Conservation (phyloP, 257 asterid species). For the Perilla frutescens region DNA sequence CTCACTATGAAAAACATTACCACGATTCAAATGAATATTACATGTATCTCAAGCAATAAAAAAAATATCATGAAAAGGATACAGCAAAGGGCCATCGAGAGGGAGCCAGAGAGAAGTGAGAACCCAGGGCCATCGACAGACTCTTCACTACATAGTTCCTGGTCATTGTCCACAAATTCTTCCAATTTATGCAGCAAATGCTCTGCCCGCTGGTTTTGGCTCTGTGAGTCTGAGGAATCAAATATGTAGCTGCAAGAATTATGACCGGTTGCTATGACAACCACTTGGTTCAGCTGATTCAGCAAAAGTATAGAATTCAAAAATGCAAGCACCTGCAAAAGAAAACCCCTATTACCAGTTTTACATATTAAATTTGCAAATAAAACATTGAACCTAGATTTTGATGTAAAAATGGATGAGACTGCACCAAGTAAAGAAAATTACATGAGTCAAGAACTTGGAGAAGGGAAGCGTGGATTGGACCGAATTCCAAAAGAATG, state of each 20-base stretch:
- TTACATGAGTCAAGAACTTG: constrained; percentile 81
- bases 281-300: constrained; percentile 86
- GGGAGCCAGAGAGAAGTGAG: constrained; percentile 90
- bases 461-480: constrained; percentile 64
- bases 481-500: constrained; percentile 81
- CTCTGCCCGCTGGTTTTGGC: constrained; percentile 69
- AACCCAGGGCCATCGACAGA: constrained; percentile 65
- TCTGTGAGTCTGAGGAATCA: constrained; percentile 67
- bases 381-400: neutral
- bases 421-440: neutral
- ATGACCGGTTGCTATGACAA: constrained; percentile 82
- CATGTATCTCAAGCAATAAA: neutral
- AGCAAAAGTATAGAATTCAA: constrained; percentile 74
- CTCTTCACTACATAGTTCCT: constrained; percentile 58
- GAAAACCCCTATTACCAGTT: constrained; percentile 10
- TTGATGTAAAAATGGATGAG: neutral
- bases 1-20: constrained; percentile 13
- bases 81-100: constrained; percentile 98
- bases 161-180: constrained; percentile 78
- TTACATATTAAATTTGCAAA: constrained; percentile 6
- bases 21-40: neutral
- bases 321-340: constrained; percentile 71
- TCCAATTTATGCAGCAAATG: constrained; percentile 67
- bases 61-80: constrained; percentile 49
- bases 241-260: constrained; percentile 73